Base-by-base conservation (phyloP, 306 rosid genomes). In the Casuarina cunninghamiana region DNA sequence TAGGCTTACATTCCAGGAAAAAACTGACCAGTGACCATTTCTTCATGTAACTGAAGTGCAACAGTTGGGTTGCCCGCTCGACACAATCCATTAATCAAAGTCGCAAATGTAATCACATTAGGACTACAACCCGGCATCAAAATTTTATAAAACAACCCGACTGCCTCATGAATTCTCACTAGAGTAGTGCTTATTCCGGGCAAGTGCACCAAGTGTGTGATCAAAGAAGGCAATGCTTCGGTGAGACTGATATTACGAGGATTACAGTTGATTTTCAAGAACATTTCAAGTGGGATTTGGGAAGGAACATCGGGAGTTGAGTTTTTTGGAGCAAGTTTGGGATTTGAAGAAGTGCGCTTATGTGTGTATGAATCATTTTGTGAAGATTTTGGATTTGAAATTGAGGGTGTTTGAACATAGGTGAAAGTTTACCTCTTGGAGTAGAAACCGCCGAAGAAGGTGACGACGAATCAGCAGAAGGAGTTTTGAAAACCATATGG, bases 1-100 rank as follows among this genome's bases (percentile, higher is more conserved):
- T 68, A 3, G 88, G 87, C 77, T 82, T 55, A 75, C 84, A 82
- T 21, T 10, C 46, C 62, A 78, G 49, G 44, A 79, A 50, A 82
- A 60, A 49, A 45, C n/a, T 54, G 72, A 49, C 48, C 83, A 17
- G 54, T 70, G 10, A 79, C 48, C 88, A 86, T 78, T 78, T 84
- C 84, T 7, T 84, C 83, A 57, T 82, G 87, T 44, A 86, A 71
- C 80, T 72, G 74, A 42, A 86, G 82, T 1, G 85, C 87, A 75
- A 67, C 46, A 17, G 46, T 57, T 15, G 71, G 43, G n/a, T 84
- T 71, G 0, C 90, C 84, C 0, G 79, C 73, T 82, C 82, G 78
- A 73, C 88, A 89, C 73, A 86, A 82, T 10, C 92, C 88, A 50
- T 76, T 78, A 65, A 84, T 78, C 80, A 84, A 70, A 45, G 83